Base-by-base conservation (phyloP, 2,329 filamentous ascomycete species). In the Pseudonectria buxi region DNA sequence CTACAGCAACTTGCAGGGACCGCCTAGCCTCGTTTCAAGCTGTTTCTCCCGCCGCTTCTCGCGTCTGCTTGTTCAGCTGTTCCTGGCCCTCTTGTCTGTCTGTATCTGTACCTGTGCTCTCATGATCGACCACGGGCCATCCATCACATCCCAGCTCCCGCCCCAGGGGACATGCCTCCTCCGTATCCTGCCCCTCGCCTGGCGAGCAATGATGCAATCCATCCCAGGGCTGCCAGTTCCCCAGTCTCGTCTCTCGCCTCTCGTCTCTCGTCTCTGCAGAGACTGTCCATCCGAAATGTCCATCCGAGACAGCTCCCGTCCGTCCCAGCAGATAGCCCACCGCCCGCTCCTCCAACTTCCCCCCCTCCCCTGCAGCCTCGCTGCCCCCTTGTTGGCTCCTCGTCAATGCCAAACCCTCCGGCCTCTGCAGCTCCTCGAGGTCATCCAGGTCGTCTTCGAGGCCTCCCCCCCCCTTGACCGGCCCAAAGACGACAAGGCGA, bases 311-410 rank as follows among this genome's bases (percentile, higher is more conserved):
- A 22, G 5, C 9, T 5, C 18, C 18, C 18, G 18, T 9, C 18
- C 18, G 9, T 9, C 18, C 5, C 18, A 22, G 18, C 18, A 5
- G 5, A 44, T 37, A 51, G 46, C 46, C 44, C 46, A 46, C 46
- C 14, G 13, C 12, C n/a, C 25, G 30, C 33, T 50, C 48, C 48
- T 51, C 38, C 42, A 50, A 50, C 45, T 47, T 51, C 44, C 41
- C 41, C 39, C 45, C 42, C 36, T 40, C 39, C 33, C 45, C 31
- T 41, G 36, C 37, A 47, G 33, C 40, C 41, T 33, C 32, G 45
- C 37, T 32, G 36, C 37, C 30, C 39, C 22, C 24, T 32, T 12
- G 10, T 25, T 22, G 26, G 30, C 30, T 7, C 30, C 29, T 32
- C 18, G 18, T 22, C 18, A 22, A 22, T 22, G 18, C 18, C 18